Conservation (phyloP, 2,329 filamentous ascomycete species). For the Monilinia fructicola region DNA sequence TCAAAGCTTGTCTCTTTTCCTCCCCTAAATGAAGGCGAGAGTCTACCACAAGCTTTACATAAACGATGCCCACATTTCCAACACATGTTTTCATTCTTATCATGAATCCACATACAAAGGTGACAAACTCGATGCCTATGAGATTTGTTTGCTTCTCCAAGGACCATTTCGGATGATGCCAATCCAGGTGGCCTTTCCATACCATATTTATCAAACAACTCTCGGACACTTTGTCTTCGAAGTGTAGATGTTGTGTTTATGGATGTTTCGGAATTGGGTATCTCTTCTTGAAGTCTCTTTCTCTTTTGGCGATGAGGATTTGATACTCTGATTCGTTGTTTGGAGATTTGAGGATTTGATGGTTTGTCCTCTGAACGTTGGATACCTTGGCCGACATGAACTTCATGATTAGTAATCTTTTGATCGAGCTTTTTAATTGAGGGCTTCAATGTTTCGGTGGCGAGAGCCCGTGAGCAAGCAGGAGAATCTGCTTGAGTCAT, state of each 20-base stretch:
- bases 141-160: conserved; percentile 10
- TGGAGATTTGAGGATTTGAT: background rate
- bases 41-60: conserved; percentile 47
- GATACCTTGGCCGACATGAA: conserved; percentile 21
- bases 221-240: conserved; percentile 47
- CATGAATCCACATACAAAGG: conserved; percentile 47
- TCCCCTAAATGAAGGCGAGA: background rate
- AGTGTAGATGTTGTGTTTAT: conserved; percentile 40
- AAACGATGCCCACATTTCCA: conserved; percentile 52
- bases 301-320: conserved; percentile 20
- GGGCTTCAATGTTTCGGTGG: background rate
- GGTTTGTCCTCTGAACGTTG: background rate
- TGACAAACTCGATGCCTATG: conserved; percentile 47
- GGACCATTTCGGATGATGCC: conserved; percentile 34
- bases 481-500: conserved; percentile 27
- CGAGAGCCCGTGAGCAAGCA: conserved; percentile 21
- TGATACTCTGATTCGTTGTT: conserved; percentile 6
- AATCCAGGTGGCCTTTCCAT: conserved; percentile 47
- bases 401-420: background rate
- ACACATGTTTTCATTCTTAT: conserved; percentile 46
- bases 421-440: background rate
- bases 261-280: conserved; percentile 30
- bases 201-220: conserved; percentile 50
- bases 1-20: background rate
- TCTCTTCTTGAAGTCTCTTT: conserved; percentile 23